These are phyloP conservation scores for Pyrenochaeta sp. DNA, from an alignment of 2,329 filamentous ascomycete species.

Conservation along the genomic window DNA sequence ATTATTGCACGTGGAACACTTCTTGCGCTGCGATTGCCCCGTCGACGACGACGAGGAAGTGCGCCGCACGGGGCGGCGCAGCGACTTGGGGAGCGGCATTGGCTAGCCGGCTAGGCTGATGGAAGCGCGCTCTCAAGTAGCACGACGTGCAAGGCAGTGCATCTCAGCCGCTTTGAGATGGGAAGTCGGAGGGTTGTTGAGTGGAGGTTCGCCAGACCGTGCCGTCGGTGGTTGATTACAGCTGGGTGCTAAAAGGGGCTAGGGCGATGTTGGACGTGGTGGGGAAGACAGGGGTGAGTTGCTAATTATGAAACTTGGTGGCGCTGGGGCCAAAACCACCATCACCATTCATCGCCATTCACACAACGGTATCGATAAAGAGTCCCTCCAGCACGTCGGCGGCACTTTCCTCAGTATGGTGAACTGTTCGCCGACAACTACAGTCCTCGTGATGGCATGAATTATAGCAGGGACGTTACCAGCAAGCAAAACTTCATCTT, in stretches of 20 bases:
- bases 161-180: conserved; percentile 5
- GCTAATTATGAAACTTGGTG: conserved; percentile 5
- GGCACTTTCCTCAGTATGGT: not conserved
- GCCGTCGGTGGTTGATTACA: too few relatives aligned
- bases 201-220: not conserved
- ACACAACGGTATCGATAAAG: not conserved
- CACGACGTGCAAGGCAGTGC: conserved; percentile 5
- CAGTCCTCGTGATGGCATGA: too few relatives aligned
- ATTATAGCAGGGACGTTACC: too few relatives aligned
- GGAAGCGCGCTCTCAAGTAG: conserved; percentile 3
- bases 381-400: not conserved
- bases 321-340: conserved; percentile 1
- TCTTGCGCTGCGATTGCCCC: conserved; percentile 26
- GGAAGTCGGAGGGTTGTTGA: conserved; percentile 1
- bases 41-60: conserved; percentile 17
- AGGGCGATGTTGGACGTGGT: too few relatives aligned
- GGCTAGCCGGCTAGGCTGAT: conserved; percentile 4
- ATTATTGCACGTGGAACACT: conserved; percentile 39
- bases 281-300: too few relatives aligned
- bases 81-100: conserved; percentile 36
- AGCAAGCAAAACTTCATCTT: too few relatives aligned
- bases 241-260: too few relatives aligned
- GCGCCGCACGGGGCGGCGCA: conserved; percentile 26
- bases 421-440: too few relatives aligned
- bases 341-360: not conserved